Evolutionary conservation across 2,329 filamentous ascomycete species (phyloP), one percentile per base, ranked within the genome.

Genomic region (Neopestalotiopsis sp.): DNA sequence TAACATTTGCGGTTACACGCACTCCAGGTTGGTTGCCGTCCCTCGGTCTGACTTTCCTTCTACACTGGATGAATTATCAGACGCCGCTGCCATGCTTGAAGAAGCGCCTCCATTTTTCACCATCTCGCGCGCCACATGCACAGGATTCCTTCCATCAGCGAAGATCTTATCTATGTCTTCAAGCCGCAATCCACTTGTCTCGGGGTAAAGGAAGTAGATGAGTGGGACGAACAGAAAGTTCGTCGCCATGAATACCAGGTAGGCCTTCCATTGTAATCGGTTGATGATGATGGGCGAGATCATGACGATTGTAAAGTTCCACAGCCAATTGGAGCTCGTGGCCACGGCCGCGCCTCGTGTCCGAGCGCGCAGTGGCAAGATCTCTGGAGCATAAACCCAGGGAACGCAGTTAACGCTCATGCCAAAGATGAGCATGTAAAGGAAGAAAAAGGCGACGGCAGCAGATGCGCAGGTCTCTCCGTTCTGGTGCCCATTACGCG

Each of bases 111-210:
- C 38, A 14, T 42, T 10, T 38, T 38, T 49, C 62, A 14, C 34
- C 45, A 17, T 13, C 28, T 42, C 30, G 28, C 12, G 45, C n/a
- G 24, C 30, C 38, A 58, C 66, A 67, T 7, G 40, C 42, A 53
- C 58, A 32, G 57, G 61, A 49, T 58, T 30, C 14, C 34, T 58
- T 53, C 34, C 73, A 49, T 75, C 72, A 45, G 68, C 30, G 67
- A 87, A 87, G 72, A 86, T 79, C 28, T 81, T 77, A 71, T 87
- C 85, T 40, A 88, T 85, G 69, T 88, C 84, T 71, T 88, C 86
- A 0, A 88, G 79, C 1, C 77, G 79, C 10, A 86, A 75, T 49
- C 84, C 83, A 28, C 78, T 80, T 0, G 87, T 89, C 73, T 89
- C 87, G 0, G 87, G 87, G 63, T 85, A 87, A 72, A 84, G 81